These are phyloP conservation scores for Aspergillus intermedius DNA, from an alignment of 2,329 filamentous ascomycete species.

Conservation along the genomic window DNA sequence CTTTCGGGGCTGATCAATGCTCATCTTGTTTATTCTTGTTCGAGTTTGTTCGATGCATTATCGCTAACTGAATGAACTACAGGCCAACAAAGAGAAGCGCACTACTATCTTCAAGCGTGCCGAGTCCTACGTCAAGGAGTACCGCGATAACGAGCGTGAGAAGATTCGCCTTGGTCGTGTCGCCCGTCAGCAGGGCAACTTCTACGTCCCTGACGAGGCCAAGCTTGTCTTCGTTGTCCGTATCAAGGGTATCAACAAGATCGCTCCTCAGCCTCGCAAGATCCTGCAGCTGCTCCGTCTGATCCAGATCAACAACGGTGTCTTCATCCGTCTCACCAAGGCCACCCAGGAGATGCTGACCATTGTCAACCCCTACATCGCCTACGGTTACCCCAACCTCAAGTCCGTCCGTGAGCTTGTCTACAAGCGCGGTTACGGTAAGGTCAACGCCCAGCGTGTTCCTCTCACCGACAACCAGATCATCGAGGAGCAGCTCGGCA, in stretches of 20 bases:
- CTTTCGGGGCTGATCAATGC: conserved; percentile 66
- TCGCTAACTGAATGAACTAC: conserved; percentile 25
- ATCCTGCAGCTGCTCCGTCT: conserved; percentile 98
- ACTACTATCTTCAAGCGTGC: conserved; percentile 99
- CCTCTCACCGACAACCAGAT: conserved; percentile 96
- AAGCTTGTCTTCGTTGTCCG: conserved; percentile 97
- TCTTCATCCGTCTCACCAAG: conserved; percentile 97
- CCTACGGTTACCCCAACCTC: conserved; percentile 98
- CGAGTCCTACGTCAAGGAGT: conserved; percentile 99
- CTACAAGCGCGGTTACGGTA: conserved; percentile 99
- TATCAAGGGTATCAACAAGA: conserved; percentile 99
- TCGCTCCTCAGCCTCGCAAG: conserved; percentile 99
- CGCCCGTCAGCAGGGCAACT: conserved; percentile 85
- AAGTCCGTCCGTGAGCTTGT: conserved; percentile 98
- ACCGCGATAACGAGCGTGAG: conserved; percentile 96
- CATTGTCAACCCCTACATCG: conserved; percentile 97
- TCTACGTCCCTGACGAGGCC: conserved; percentile 89
- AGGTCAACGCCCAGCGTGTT: conserved; percentile 96
- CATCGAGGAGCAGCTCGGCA: conserved; percentile 92
- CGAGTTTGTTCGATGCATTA: conserved; percentile 3
- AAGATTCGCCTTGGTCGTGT: conserved; percentile 88
- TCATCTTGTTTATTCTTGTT: conserved; percentile 13
- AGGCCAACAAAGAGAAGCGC: conserved; percentile 99
- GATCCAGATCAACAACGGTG: conserved; percentile 99
- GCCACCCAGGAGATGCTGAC: conserved; percentile 95